Evolutionary conservation across 345 rosid species (phyloP), one percentile per base, ranked within the genome.

Genomic region (Barbarea vulgaris): DNA sequence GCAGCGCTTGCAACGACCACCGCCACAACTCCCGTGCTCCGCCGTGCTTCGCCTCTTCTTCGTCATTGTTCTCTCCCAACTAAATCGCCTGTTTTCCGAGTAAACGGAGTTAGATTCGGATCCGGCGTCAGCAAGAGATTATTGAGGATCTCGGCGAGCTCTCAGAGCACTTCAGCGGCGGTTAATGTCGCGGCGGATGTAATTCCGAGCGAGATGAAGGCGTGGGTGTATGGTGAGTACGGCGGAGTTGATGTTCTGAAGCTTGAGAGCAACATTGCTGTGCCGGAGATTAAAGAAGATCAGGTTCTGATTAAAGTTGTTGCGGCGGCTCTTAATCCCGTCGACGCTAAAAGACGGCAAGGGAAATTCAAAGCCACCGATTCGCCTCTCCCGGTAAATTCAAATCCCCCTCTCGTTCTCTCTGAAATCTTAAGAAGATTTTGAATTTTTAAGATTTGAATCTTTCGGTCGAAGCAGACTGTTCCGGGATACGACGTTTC

Each of bases 291-390:
- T 79, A 86, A 86, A 71, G 95, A 90, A 44, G 95, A 94, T 56
- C 92, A 91, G 83, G 97, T 94, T 28, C 66, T 94, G 80, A 78
- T 94, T 10, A 94, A 90, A 78, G 98, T 94, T 50, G 79, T 73
- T 62, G 95, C 97, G 68, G 96, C 93, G 33, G 98, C 89, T 62
- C 93, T 94, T 68, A 94, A 94, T 72, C 98, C 96, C 25, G 98
- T 94, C 56, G 98, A 94, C 70, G 87, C 77, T 8, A 91, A 91
- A 73, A 76, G 97, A 69, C 83, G 93, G 65, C 91, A 84, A 84
- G 96, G 97, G n/a, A 94, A 91, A 62, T 94, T 94, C 78, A 90
- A 94, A 86, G 90, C 97, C 75, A 88, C 97, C 1, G 98, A 93
- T 82, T 91, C 91, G 57, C 90, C 87, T 74, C 95, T 91, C 28